phyloP scores from a whole-genome alignment of 2,329 filamentous ascomycete genomes.

The Sporothrix luriei region DNA sequence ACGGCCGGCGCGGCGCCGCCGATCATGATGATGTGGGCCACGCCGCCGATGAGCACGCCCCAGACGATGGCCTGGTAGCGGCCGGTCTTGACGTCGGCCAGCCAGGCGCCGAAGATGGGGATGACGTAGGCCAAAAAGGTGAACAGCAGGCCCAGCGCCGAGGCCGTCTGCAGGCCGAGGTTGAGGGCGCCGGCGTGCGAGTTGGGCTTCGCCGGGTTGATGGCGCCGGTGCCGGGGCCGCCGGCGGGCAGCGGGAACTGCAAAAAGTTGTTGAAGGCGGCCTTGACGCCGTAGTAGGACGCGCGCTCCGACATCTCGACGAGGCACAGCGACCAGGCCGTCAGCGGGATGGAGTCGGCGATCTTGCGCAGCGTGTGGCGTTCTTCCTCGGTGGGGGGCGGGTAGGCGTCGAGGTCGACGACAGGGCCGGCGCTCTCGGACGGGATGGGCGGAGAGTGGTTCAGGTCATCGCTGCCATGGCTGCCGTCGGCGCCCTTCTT shows the following conservation, averaged over 20 bases:
- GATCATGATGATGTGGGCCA: slow-evolving; percentile 66
- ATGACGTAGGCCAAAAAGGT: slow-evolving; percentile 54
- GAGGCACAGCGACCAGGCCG: slow-evolving; percentile 17
- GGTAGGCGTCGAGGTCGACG: slow-evolving; percentile 17
- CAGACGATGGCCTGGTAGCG: slow-evolving; percentile 66
- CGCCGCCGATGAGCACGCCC: slow-evolving; percentile 58
- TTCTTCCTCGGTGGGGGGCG: slow-evolving; percentile 17
- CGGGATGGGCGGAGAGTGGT: neutral
- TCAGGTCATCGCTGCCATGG: neutral
- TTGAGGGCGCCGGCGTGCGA: slow-evolving; percentile 4
- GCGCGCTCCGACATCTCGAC: slow-evolving; percentile 24
- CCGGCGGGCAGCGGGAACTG: slow-evolving; percentile 15
- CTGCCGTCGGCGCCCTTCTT: too few species aligned
- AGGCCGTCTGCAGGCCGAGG: slow-evolving; percentile 45
- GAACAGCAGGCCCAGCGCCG: slow-evolving; percentile 51
- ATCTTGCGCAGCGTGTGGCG: slow-evolving; percentile 7
- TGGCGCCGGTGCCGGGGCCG: slow-evolving; percentile 21
- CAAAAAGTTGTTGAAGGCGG: slow-evolving; percentile 24
- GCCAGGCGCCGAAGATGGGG: slow-evolving; percentile 55
- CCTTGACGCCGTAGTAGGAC: slow-evolving; percentile 19
- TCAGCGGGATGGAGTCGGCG: slow-evolving; percentile 17
- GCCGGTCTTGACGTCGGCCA: slow-evolving; percentile 67
- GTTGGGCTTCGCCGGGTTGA: slow-evolving; percentile 20
- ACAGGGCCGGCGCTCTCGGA: neutral
- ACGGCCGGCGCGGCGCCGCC: slow-evolving; percentile 63